Evolutionary conservation across 1,139 yeast genomes (phyloP).

Genomic region (Pneumocystis jirovecii): DNA sequence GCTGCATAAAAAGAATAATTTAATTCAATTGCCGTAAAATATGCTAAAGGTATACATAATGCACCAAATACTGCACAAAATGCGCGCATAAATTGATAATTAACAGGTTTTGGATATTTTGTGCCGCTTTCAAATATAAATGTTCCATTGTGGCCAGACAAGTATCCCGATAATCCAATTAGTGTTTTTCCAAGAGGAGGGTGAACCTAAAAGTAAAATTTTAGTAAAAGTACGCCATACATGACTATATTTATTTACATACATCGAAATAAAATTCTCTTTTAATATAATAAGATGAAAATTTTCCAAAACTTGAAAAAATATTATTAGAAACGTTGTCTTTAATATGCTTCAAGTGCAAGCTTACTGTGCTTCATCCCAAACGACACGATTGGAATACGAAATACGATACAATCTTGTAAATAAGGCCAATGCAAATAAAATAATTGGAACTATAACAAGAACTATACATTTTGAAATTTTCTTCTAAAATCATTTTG

Average conservation of each 20-base stretch:
- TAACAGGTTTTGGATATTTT: conserved; percentile 68
- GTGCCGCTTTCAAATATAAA: conserved; percentile 89
- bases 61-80: conserved; percentile 88
- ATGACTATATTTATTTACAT: not conserved
- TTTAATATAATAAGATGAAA: conserved; percentile 82
- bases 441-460: conserved; percentile 30
- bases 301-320: conserved; percentile 56
- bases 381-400: conserved; percentile 50
- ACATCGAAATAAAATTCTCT: conserved; percentile 91
- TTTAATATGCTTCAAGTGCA: conserved; percentile 11
- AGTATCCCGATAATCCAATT: conserved; percentile 82
- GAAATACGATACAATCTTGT: conserved; percentile 58
- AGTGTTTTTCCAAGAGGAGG: conserved; percentile 98
- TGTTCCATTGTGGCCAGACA: conserved; percentile 91
- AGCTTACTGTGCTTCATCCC: conserved; percentile 88
- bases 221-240: not conserved
- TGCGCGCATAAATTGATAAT: conserved; percentile 81
- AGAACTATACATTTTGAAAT: not conserved
- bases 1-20: conserved; percentile 69
- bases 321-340: conserved; percentile 15
- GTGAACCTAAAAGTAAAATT: conserved; percentile 32
- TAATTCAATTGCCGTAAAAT: conserved; percentile 75
- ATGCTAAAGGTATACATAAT: conserved; percentile 82
- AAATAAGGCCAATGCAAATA: conserved; percentile 48
- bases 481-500: not conserved